These are phyloP conservation scores for Magnolia sinica DNA, from an alignment of 164 flowering plant species.

Conservation along the genomic window DNA sequence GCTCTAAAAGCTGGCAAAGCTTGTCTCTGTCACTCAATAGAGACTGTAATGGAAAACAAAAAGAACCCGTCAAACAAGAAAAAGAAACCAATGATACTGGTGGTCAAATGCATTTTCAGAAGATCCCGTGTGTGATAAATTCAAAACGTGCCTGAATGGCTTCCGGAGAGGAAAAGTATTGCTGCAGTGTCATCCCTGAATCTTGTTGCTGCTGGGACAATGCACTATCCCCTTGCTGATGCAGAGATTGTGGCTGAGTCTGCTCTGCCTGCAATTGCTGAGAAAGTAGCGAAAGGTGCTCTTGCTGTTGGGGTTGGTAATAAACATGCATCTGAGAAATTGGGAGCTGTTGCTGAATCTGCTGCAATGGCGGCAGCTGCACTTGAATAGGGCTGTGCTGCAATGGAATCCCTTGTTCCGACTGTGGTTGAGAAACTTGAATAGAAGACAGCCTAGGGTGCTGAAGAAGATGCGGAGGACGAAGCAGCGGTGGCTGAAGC, in stretches of 20 bases:
- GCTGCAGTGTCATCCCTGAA: conserved; percentile 62
- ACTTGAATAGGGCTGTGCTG: conserved; percentile 55
- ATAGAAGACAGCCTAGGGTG: conserved; percentile 59
- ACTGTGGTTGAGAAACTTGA: conserved; percentile 48
- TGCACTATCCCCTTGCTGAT: conserved; percentile 41
- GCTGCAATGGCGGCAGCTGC: conserved; percentile 59
- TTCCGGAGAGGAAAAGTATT: conserved; percentile 79
- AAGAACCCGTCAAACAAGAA: conserved; percentile 3
- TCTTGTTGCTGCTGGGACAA: conserved; percentile 56
- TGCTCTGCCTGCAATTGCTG: conserved; percentile 47
- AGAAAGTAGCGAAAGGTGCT: conserved; percentile 30
- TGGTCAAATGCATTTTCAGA: not conserved
- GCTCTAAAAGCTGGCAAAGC: conserved; percentile 91
- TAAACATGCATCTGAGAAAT: conserved; percentile 49
- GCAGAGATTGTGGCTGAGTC: conserved; percentile 33
- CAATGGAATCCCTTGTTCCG: conserved; percentile 55
- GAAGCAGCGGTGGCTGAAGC: conserved; percentile 74
- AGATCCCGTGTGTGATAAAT: not conserved
- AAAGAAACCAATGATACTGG: not conserved
- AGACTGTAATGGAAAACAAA: conserved; percentile 47
- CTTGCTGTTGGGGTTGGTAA: conserved; percentile 61
- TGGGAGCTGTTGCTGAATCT: conserved; percentile 65
- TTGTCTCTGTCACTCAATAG: conserved; percentile 85
- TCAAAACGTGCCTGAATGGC: conserved; percentile 75
- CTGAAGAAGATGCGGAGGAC: conserved; percentile 71